Percentiles rank a stretch among this genome's conserved stretches.
Conservation (phyloP, 2,329 filamentous ascomycete species). For the Macrophomina phaseolina region DNA sequence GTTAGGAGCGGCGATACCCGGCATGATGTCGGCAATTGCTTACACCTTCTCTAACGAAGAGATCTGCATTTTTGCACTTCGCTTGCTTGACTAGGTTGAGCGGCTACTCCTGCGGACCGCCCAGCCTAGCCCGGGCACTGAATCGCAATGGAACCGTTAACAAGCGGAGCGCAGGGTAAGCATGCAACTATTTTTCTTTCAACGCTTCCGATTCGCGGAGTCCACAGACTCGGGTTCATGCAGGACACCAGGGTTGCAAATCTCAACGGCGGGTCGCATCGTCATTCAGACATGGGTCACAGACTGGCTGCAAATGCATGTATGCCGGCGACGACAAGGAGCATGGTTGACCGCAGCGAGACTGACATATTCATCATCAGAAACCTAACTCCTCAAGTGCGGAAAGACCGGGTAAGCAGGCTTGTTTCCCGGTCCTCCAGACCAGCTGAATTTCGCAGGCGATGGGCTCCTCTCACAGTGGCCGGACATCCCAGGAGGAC, state of each 20-base stretch:
- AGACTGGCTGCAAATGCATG: not conserved
- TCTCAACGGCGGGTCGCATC: not conserved
- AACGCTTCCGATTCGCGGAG: not conserved
- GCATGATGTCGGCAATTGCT: constrained; percentile 2
- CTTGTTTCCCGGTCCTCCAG: no score
- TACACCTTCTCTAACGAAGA: not conserved
- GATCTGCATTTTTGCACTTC: constrained; percentile 2
- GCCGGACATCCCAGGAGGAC: not conserved
- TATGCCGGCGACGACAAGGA: not conserved
- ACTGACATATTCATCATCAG: not conserved
- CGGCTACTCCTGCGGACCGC: not conserved
- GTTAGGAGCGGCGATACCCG: constrained; percentile 7
- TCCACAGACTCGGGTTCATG: not conserved
- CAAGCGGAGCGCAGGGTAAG: not conserved
- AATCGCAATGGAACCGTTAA: not conserved
- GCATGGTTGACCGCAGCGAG: not conserved
- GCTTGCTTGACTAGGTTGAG: not conserved
- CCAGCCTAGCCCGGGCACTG: not conserved
- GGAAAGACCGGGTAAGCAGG: not conserved
- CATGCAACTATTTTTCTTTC: not conserved
- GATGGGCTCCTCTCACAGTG: not conserved
- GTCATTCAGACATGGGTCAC: not conserved
- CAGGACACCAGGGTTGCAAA: not conserved
- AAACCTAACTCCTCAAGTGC: not conserved
- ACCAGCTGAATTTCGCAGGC: no score